These are phyloP conservation scores for Botrytis sinoallii DNA, from an alignment of 2,329 filamentous ascomycete genomes.

Conservation along the genomic window DNA sequence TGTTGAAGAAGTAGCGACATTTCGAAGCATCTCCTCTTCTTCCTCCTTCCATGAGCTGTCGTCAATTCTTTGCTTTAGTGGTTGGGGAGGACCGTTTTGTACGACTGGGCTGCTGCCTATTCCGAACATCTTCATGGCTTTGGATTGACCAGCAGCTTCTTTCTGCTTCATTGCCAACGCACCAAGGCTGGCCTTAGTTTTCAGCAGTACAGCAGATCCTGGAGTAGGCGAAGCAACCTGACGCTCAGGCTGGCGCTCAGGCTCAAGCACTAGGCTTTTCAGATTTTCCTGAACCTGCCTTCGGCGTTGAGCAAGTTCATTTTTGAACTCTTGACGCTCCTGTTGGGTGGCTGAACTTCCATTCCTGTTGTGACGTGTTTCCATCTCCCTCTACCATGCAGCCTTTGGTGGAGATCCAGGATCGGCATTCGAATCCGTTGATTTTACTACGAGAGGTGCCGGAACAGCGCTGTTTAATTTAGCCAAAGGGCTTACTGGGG, in stretches of 20 bases:
- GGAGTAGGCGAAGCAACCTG: constrained; percentile 2
- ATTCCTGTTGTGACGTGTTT: constrained; percentile 44
- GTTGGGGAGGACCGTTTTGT: constrained; percentile 43
- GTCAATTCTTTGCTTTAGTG: constrained; percentile 38
- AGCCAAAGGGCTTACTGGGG: constrained; percentile 8
- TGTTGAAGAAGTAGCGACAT: constrained; percentile 19
- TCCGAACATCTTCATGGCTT: constrained; percentile 61
- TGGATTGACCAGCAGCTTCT: constrained; percentile 43
- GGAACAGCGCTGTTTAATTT: constrained; percentile 23
- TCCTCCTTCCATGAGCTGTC: constrained; percentile 31
- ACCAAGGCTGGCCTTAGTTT: constrained; percentile 64
- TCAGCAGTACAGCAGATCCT: constrained; percentile 46
- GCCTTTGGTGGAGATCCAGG: constrained; percentile 23
- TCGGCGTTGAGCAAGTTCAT: constrained; percentile 67
- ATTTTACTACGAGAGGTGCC: constrained; percentile 21
- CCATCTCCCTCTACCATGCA: constrained; percentile 35
- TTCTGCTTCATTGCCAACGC: constrained; percentile 54
- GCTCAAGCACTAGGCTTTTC: constrained; percentile 64
- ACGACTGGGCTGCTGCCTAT: constrained; percentile 42
- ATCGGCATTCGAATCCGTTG: constrained; percentile 22
- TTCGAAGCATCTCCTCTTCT: constrained; percentile 30
- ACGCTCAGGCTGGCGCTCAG: constrained; percentile 44
- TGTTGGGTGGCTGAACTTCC: constrained; percentile 50
- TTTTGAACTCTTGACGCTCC: constrained; percentile 68
- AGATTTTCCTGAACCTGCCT: constrained; percentile 70